Evolutionary conservation across 2,329 filamentous ascomycete genomes (phyloP).

Genomic region (Uncinocarpus reesii): DNA sequence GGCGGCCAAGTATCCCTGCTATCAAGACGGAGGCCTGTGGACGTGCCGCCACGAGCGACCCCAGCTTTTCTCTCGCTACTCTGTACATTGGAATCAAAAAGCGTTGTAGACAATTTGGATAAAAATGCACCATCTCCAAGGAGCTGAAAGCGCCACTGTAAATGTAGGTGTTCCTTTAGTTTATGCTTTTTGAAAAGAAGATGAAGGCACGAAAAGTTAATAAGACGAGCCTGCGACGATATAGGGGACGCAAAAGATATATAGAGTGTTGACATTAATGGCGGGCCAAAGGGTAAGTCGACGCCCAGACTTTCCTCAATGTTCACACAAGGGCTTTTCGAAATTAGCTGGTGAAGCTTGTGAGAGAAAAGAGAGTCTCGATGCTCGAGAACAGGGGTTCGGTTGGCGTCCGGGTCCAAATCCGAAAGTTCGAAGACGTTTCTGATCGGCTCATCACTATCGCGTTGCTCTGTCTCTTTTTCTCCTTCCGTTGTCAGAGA

Average conservation of each 20-base stretch:
- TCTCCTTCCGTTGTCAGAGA: too few relatives aligned
- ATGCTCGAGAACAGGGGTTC: constrained; percentile 22
- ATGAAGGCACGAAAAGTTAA: constrained; percentile 66
- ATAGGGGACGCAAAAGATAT: constrained; percentile 69
- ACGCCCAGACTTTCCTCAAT: constrained; percentile 15
- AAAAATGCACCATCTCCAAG: constrained; percentile 77
- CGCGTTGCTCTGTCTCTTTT: too few relatives aligned
- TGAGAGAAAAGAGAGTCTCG: constrained; percentile 22
- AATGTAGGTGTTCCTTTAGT: constrained; percentile 58
- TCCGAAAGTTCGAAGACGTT: constrained; percentile 12
- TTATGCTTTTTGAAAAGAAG: constrained; percentile 66
- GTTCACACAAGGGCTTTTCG: constrained; percentile 20
- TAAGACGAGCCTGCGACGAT: constrained; percentile 60
- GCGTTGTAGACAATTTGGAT: constrained; percentile 64
- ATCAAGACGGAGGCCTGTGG: constrained; percentile 76
- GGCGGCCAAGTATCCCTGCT: constrained; percentile 80
- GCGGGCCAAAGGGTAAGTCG: constrained; percentile 28
- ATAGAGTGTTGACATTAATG: constrained; percentile 44
- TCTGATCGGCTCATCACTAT: neutral
- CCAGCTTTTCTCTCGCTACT: constrained; percentile 65
- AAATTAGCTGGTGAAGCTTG: constrained; percentile 24
- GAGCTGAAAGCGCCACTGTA: constrained; percentile 73
- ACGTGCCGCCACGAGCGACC: constrained; percentile 55
- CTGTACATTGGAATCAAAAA: constrained; percentile 75
- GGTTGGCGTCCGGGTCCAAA: neutral